Evolutionary conservation across 192 early-diverging fungal genomes (phyloP).

Genomic region (Dissophora ornata): DNA sequence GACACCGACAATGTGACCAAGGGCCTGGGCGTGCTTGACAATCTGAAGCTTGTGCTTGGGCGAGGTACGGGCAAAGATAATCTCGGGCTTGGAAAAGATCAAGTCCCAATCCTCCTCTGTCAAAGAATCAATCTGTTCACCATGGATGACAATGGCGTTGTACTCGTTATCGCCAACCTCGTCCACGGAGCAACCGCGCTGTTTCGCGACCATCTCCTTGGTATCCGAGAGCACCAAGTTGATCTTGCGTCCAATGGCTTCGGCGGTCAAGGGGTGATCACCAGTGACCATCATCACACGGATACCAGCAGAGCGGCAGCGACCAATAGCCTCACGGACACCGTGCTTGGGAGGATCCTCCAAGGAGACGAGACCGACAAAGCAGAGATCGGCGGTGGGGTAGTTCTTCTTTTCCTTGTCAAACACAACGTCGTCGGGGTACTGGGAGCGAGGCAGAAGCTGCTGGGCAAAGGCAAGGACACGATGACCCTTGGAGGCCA

Average conservation of each 20-base stretch:
- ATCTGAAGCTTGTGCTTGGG: slow-evolving; percentile 98
- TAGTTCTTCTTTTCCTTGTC: slow-evolving; percentile 80
- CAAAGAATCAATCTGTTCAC: slow-evolving; percentile 85
- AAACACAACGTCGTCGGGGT: slow-evolving; percentile 80
- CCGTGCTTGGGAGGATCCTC: slow-evolving; percentile 98
- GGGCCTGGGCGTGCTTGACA: slow-evolving; percentile 88
- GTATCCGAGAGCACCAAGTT: slow-evolving; percentile 94
- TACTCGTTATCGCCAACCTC: slow-evolving; percentile 83
- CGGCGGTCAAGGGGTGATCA: slow-evolving; percentile 94
- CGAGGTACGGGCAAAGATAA: slow-evolving; percentile 96
- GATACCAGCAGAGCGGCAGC: slow-evolving; percentile 91
- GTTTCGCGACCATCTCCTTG: slow-evolving; percentile 77
- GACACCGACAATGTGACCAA: slow-evolving; percentile 96
- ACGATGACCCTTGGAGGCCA: slow-evolving; percentile 95
- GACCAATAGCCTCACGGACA: slow-evolving; percentile 95
- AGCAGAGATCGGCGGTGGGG: slow-evolving; percentile 69
- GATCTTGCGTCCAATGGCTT: slow-evolving; percentile 96
- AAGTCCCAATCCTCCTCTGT: slow-evolving; percentile 89
- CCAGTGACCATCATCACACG: slow-evolving; percentile 98
- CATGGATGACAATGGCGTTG: slow-evolving; percentile 91
- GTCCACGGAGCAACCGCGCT: slow-evolving; percentile 67
- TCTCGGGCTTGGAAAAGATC: slow-evolving; percentile 93
- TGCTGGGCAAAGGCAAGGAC: slow-evolving; percentile 93
- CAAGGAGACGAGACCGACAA: slow-evolving; percentile 88
- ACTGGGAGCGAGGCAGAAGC: slow-evolving; percentile 70